Evolutionary conservation across 2,329 filamentous ascomycete genomes (phyloP).

Genomic region (Penicillium sp.): DNA sequence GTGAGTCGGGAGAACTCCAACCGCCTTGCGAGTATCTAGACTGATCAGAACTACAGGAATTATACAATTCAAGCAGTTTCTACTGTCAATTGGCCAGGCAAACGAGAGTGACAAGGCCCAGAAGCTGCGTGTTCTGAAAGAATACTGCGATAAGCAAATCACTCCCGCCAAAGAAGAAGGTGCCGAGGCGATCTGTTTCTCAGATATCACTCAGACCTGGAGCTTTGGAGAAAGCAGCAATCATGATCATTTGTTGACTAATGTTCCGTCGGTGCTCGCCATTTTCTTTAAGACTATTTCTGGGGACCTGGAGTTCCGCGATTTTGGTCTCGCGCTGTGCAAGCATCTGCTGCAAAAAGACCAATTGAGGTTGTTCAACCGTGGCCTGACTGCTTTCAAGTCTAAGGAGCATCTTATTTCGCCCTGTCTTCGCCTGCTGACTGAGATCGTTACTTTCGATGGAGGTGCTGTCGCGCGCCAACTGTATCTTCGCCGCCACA

Average conservation of each 20-base stretch:
- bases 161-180: conserved; percentile 49
- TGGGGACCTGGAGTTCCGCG: conserved; percentile 68
- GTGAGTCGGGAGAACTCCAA: conserved; percentile 53
- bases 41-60: conserved; percentile 33
- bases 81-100: conserved; percentile 39
- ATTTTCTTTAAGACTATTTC: conserved; percentile 79
- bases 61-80: conserved; percentile 46
- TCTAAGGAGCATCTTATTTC: conserved; percentile 86
- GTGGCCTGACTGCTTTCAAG: conserved; percentile 76
- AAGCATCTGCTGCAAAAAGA: conserved; percentile 78
- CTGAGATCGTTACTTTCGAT: conserved; percentile 82
- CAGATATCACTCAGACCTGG: conserved; percentile 86
- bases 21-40: not conserved
- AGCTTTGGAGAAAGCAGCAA: conserved; percentile 76
- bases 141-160: conserved; percentile 56
- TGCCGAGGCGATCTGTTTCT: conserved; percentile 64
- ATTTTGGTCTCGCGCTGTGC: conserved; percentile 75
- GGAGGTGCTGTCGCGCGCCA: conserved; percentile 76
- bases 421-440: conserved; percentile 80
- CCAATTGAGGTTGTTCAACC: conserved; percentile 77
- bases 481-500: conserved; percentile 74
- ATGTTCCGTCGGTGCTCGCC: conserved; percentile 76
- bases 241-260: conserved; percentile 77
- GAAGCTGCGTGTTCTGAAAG: conserved; percentile 46
- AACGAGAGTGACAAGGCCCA: conserved; percentile 37